phyloP scores from a whole-genome alignment of 2,329 filamentous ascomycete genomes.

The Diaporthe amygdali region DNA sequence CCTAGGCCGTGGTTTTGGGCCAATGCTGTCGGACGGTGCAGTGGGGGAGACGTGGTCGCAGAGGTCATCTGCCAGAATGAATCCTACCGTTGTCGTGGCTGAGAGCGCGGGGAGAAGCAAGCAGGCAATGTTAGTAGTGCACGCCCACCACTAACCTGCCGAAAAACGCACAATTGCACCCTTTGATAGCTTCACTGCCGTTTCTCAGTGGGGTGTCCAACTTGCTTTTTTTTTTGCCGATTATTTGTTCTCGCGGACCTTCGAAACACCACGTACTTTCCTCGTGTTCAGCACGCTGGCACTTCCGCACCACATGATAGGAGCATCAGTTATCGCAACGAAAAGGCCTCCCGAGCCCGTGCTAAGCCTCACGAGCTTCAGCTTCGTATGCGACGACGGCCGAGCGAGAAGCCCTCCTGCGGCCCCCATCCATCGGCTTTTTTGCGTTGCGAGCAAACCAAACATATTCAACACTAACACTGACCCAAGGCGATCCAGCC shows the following conservation, averaged over 20 bases:
- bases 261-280: slow-evolving; percentile 12
- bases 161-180: slow-evolving; percentile 14
- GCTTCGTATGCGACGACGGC: not conserved
- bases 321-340: not conserved
- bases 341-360: not conserved
- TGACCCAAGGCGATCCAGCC: slow-evolving; percentile 3
- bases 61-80: slow-evolving; percentile 25
- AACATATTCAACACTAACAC: not conserved
- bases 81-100: slow-evolving; percentile 22
- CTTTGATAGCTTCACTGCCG: not conserved
- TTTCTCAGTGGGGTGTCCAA: not conserved
- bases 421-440: not conserved
- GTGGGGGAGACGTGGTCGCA: slow-evolving; percentile 13
- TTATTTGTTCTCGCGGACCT: not conserved
- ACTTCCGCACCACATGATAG: slow-evolving; percentile 3
- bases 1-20: slow-evolving; percentile 17
- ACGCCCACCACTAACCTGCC: slow-evolving; percentile 17
- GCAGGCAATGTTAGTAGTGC: not conserved
- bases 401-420: not conserved
- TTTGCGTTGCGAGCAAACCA: not conserved
- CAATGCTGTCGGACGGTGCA: slow-evolving; percentile 12
- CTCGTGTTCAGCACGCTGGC: not conserved
- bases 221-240: slow-evolving; percentile 8
- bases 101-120: slow-evolving; percentile 6
- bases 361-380: slow-evolving; percentile 2